A percentile compares a stretch with the other conserved stretches of the same genome.
Evolutionary conservation across 768 basidiomycete genomes (phyloP).

Genomic region (Boletus rubescentipes): DNA sequence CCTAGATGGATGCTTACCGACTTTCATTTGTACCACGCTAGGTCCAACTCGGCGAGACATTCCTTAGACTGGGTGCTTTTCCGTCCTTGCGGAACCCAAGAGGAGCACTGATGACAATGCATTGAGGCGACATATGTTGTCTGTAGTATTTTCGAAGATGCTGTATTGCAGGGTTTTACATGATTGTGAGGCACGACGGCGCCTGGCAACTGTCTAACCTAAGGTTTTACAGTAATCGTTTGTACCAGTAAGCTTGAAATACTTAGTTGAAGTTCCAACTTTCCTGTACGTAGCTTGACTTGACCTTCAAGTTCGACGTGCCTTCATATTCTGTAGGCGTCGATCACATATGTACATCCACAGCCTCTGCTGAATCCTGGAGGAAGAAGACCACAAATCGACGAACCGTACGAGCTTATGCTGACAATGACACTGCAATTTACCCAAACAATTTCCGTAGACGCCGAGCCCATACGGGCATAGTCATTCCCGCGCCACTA

Average conservation of each 20-base stretch:
- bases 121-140: conserved; percentile 7
- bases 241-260: too few species aligned
- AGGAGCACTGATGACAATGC: conserved; percentile 48
- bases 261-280: too few species aligned
- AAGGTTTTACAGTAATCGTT: too few species aligned
- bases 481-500: background rate
- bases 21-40: conserved; percentile 16
- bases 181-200: too few species aligned
- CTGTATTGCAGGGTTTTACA: too few species aligned
- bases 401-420: background rate
- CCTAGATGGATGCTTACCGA: background rate
- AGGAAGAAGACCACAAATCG: background rate
- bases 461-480: too few species aligned
- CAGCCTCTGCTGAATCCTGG: background rate
- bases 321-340: background rate
- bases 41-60: conserved; percentile 57
- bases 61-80: conserved; percentile 56
- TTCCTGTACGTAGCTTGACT: background rate
- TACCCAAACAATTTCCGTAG: background rate
- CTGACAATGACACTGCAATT: background rate
- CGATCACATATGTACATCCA: background rate
- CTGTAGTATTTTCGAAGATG: background rate
- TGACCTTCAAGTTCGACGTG: background rate
- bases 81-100: conserved; percentile 58
- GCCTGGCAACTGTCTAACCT: too few species aligned